Base-by-base conservation (phyloP, 139 green algal species). In the Dunaliella sp. region DNA sequence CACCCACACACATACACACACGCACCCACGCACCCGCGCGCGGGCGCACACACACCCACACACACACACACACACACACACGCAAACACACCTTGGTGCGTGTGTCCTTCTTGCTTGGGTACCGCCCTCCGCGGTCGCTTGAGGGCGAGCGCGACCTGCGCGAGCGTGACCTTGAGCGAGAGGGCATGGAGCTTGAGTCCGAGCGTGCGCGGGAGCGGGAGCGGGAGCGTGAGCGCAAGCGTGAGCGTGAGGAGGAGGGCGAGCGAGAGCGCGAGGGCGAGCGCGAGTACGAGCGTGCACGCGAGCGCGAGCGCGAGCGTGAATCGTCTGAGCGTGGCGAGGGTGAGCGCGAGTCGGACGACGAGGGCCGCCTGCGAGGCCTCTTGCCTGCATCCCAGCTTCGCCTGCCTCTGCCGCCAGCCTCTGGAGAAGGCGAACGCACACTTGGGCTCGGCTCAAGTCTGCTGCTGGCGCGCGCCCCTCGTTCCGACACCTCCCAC, bases 31-130 rank as follows among this genome's bases (percentile, higher is more conserved):
- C n/a, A n/a, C n/a, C n/a, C n/a, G n/a, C n/a, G n/a, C n/a, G n/a
- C n/a, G n/a, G n/a, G n/a, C n/a, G n/a, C n/a, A n/a, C n/a, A n/a
- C n/a, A n/a, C 76, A 81, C 73, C 16, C 73, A 12, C 26, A 36
- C 73, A 78, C 48, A 26, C 48, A 7, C 48, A 65, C 48, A 7
- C 7, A 65, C 48, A 7, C 48, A 26, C 7, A 65, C 48, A 7
- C 16, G 16, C 48, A 65, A 12, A 34, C 76, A 2, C 76, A 81
- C 76, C 87, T 88, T 90, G 24, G 35, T 88, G 48, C 87, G 87
- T 22, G 48, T 85, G n/a, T 90, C 87, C 2, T 36, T 59, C 12
- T 1, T 38, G 7, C 57, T 16, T 38, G 36, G 81, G 30, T 34
- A 57, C 3, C 34, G 77, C 32, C 77, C 33, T 57, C 32, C 77